Percentiles rank a stretch among this genome's conserved stretches.
phyloP scores from a whole-genome alignment of 306 rosid species.

The Benincasa hispida region DNA sequence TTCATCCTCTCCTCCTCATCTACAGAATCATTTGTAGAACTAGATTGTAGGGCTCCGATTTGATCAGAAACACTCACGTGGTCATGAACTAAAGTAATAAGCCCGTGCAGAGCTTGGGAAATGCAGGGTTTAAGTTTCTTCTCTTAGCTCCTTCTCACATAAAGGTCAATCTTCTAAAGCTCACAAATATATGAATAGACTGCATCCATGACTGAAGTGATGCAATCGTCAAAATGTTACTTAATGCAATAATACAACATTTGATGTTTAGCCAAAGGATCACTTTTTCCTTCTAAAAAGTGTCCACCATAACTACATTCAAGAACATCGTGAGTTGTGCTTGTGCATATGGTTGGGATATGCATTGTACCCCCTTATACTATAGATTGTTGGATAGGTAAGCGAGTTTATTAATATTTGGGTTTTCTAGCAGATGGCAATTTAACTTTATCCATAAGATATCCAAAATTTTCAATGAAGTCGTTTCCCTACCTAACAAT shows the following conservation, averaged over 20 bases:
- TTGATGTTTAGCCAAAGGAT: no score
- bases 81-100: slow-evolving; percentile 70
- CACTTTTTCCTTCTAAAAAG: no score
- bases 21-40: slow-evolving; percentile 33
- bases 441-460: background rate
- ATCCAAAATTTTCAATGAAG: background rate
- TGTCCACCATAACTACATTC: background rate
- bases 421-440: no score
- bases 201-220: background rate
- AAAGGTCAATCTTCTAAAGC: background rate
- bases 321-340: background rate
- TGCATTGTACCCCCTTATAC: background rate
- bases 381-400: background rate
- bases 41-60: slow-evolving; percentile 26
- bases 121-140: slow-evolving; percentile 41
- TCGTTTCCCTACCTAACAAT: background rate
- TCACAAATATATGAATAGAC: background rate
- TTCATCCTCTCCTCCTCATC: slow-evolving; percentile 27
- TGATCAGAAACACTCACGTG: slow-evolving; percentile 25
- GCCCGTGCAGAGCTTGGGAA: slow-evolving; percentile 67
- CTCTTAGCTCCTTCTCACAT: slow-evolving; percentile 20
- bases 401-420: background rate
- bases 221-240: background rate
- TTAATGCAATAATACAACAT: background rate
- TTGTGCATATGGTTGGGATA: background rate